Percentiles rank a stretch among this genome's conserved stretches.
These are phyloP conservation scores for Penicillium antarcticum DNA, from an alignment of 495 filamentous ascomycete species.

Conservation along the genomic window DNA sequence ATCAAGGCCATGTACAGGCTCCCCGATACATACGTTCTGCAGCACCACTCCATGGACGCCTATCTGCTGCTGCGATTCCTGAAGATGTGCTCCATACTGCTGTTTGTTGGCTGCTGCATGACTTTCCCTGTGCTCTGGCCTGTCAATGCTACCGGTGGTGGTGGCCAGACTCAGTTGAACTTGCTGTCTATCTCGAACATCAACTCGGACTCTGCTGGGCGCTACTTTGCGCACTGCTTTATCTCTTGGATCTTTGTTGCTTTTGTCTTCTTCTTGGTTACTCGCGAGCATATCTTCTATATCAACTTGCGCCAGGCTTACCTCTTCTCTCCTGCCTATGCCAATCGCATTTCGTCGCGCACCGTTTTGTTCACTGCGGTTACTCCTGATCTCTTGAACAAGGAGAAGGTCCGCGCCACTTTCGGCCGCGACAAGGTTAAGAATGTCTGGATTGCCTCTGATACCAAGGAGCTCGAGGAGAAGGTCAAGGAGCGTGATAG, in stretches of 20 bases:
- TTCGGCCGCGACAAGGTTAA: slow-evolving; percentile 72
- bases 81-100: slow-evolving; percentile 66
- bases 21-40: slow-evolving; percentile 78
- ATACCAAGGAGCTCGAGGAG: slow-evolving; percentile 78
- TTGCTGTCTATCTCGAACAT: slow-evolving; percentile 78
- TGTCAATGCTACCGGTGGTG: slow-evolving; percentile 73
- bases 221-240: slow-evolving; percentile 76
- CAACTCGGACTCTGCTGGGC: slow-evolving; percentile 43
- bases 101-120: slow-evolving; percentile 75
- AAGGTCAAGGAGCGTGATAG: slow-evolving; percentile 82
- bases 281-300: slow-evolving; percentile 89
- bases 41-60: slow-evolving; percentile 85
- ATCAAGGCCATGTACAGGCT: slow-evolving; percentile 71
- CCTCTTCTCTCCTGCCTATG: slow-evolving; percentile 80
- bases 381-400: slow-evolving; percentile 68
- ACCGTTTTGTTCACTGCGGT: slow-evolving; percentile 92
- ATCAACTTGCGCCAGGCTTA: slow-evolving; percentile 96
- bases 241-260: slow-evolving; percentile 74
- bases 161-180: slow-evolving; percentile 62
- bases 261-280: slow-evolving; percentile 85
- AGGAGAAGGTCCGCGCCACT: slow-evolving; percentile 69
- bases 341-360: slow-evolving; percentile 85
- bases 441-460: slow-evolving; percentile 80
- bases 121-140: slow-evolving; percentile 87
- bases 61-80: slow-evolving; percentile 87